phyloP scores from a whole-genome alignment of 805 yeast genomes.

The Teunomyces cretensis region DNA sequence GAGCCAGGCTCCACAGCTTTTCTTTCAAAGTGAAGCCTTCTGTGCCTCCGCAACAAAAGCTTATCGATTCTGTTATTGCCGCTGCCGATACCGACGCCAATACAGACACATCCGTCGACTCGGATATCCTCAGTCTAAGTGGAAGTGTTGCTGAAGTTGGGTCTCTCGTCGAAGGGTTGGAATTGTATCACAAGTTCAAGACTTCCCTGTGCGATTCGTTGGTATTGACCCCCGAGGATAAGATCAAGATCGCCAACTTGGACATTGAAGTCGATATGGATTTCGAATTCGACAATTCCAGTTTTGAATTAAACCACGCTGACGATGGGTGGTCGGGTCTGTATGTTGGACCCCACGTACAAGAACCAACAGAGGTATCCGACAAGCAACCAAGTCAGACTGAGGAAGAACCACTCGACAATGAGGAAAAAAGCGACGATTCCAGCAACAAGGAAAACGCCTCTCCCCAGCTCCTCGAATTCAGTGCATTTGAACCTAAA shows the following conservation, averaged over 20 bases:
- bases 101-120: background rate
- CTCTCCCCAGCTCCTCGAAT: background rate
- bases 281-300: background rate
- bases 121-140: background rate
- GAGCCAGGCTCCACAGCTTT: background rate
- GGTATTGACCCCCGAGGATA: background rate
- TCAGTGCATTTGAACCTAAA: slow-evolving; percentile 1
- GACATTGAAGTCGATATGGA: background rate
- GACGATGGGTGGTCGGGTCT: too few relatives aligned
- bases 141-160: background rate
- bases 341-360: too few relatives aligned
- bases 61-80: too few relatives aligned
- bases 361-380: background rate
- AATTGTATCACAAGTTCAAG: background rate
- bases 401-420: too few relatives aligned
- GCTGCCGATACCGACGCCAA: too few relatives aligned
- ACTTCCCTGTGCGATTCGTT: background rate
- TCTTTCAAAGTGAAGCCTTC: background rate
- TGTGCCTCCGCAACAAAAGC: too few relatives aligned
- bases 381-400: background rate
- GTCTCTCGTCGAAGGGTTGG: background rate
- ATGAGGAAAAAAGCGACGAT: too few relatives aligned
- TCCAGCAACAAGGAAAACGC: too few relatives aligned
- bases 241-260: background rate
- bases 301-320: too few relatives aligned